These are phyloP conservation scores for Penicillium tannophilum DNA, from an alignment of 495 filamentous ascomycete genomes.

Conservation along the genomic window DNA sequence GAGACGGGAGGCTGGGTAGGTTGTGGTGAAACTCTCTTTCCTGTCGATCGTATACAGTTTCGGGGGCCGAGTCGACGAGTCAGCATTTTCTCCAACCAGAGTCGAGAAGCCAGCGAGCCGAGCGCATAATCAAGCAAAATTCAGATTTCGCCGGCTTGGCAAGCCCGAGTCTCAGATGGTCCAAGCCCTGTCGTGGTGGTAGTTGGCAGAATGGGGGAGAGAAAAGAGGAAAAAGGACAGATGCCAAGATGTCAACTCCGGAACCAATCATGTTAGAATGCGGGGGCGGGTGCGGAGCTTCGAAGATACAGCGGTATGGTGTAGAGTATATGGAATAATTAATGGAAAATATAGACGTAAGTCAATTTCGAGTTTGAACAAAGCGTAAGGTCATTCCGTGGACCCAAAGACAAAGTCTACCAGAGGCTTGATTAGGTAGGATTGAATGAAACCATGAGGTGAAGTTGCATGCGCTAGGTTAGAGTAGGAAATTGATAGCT, in stretches of 20 bases:
- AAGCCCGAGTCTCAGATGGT: background rate
- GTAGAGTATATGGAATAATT: too few relatives aligned
- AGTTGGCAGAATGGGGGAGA: background rate
- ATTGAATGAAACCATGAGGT: conserved; percentile 31
- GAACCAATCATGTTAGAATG: conserved; percentile 1
- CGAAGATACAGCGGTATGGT: background rate
- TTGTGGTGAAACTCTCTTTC: conserved; percentile 4
- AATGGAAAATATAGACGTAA: background rate
- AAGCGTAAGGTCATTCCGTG: background rate
- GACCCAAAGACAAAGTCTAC: background rate
- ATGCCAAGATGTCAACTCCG: conserved; percentile 9
- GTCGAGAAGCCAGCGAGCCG: background rate
- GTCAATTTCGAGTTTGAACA: background rate
- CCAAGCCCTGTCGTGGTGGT: background rate
- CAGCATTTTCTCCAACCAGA: background rate
- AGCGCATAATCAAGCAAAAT: background rate
- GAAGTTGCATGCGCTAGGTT: conserved; percentile 25
- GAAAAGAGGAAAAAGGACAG: background rate
- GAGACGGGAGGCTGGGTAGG: conserved; percentile 11
- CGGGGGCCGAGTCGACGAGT: conserved; percentile 1
- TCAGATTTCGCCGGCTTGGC: conserved; percentile 5
- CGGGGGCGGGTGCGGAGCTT: background rate
- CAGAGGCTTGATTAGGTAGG: conserved; percentile 9
- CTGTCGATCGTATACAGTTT: conserved; percentile 16
- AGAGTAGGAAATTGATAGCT: conserved; percentile 2